phyloP scores from a whole-genome alignment of 805 yeast species.

The Wickerhamiella kurtzmanii region DNA sequence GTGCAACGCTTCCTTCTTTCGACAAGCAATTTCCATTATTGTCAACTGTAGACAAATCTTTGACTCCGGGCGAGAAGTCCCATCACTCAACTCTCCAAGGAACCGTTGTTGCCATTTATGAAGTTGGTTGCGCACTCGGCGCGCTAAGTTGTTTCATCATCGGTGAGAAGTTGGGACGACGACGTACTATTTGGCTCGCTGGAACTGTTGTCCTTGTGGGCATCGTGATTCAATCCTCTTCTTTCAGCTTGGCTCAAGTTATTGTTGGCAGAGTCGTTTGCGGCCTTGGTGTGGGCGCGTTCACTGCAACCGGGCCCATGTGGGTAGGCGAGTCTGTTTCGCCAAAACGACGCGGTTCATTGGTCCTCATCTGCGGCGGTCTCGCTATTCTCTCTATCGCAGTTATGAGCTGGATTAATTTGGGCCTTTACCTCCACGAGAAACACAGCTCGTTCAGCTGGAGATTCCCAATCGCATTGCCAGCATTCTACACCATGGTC shows the following conservation, averaged over 20 bases:
- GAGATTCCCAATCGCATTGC: conserved; percentile 58
- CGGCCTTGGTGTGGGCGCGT: conserved; percentile 58
- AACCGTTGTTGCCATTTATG: conserved; percentile 31
- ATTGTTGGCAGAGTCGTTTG: conserved; percentile 53
- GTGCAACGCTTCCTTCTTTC: conserved; percentile 1
- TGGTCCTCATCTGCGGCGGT: conserved; percentile 52
- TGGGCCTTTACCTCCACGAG: conserved; percentile 49
- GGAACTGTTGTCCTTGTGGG: conserved; percentile 44
- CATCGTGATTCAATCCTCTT: conserved; percentile 40
- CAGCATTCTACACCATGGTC: conserved; percentile 36
- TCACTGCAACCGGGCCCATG: conserved; percentile 60
- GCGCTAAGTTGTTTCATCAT: conserved; percentile 43
- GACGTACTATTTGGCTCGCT: conserved; percentile 32
- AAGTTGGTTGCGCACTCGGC: conserved; percentile 56
- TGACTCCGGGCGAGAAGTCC: neutral
- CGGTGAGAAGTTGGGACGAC: conserved; percentile 50
- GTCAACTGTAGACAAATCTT: neutral
- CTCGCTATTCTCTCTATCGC: conserved; percentile 54
- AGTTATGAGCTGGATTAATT: conserved; percentile 55
- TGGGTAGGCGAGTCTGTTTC: conserved; percentile 61
- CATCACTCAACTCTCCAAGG: conserved; percentile 20
- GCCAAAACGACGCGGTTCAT: conserved; percentile 44
- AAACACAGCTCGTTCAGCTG: conserved; percentile 40
- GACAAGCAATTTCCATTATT: neutral
- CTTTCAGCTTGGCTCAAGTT: conserved; percentile 47